phyloP scores from a whole-genome alignment of 352 stramenopile species.

The Thraustotheca clavata region DNA sequence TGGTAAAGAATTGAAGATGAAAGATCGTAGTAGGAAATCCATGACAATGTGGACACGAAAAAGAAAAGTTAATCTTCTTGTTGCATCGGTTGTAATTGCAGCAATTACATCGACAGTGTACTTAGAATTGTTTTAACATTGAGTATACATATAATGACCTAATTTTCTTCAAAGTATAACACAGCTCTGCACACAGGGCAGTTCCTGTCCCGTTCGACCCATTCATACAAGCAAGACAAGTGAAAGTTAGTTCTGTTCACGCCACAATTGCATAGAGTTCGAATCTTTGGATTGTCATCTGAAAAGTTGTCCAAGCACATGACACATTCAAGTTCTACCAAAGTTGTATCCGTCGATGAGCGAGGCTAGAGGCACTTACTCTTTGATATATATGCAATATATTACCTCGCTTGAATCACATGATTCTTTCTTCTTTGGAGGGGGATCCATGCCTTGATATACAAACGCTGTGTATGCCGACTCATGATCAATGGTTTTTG shows the following conservation, averaged over 20 bases:
- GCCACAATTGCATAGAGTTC: slow-evolving; percentile 79
- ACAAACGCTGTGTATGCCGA: slow-evolving; percentile 38
- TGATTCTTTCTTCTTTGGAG: slow-evolving; percentile 33
- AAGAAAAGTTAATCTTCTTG: no score
- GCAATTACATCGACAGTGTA: background rate
- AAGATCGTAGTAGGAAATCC: no score
- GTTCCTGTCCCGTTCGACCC: slow-evolving; percentile 74
- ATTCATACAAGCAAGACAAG: slow-evolving; percentile 80
- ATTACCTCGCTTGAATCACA: slow-evolving; percentile 33
- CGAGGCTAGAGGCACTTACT: background rate
- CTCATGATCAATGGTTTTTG: slow-evolving; percentile 39
- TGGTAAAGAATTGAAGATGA: background rate
- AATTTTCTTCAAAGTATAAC: slow-evolving; percentile 76
- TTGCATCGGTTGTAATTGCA: background rate
- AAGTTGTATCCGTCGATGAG: slow-evolving; percentile 40
- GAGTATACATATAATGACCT: background rate
- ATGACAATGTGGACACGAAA: no score
- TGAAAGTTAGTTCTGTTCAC: slow-evolving; percentile 88
- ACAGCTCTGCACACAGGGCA: slow-evolving; percentile 81
- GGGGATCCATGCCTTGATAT: slow-evolving; percentile 5
- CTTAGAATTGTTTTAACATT: no score
- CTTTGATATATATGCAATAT: background rate
- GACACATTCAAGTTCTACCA: slow-evolving; percentile 78
- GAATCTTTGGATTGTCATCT: slow-evolving; percentile 64
- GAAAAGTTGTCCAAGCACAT: slow-evolving; percentile 78